Evolutionary conservation across 345 rosid genomes (phyloP), one percentile per base, ranked within the genome.

Genomic region (Raphanus sativus): DNA sequence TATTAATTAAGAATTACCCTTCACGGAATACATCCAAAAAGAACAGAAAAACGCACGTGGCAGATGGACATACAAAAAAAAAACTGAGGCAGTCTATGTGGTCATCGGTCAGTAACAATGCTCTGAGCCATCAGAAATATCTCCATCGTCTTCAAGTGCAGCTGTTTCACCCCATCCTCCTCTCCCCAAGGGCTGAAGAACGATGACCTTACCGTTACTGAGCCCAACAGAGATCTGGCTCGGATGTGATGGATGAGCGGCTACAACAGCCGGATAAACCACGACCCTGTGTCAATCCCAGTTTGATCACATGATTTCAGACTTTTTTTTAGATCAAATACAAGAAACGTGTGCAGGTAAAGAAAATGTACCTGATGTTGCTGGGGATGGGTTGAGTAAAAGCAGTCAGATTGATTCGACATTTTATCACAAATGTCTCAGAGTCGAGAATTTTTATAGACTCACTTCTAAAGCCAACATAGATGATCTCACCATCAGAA

Each of bases 161-260:
- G 32, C 33, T 40, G 48, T 33, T 45, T 67, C 71, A 29, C 86
- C 88, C 89, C 90, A 90, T 74, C 84, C 84, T 24, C 80, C 70
- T 40, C 86, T 86, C 6, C 80, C 87, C 12, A 75, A 67, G 5
- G 94, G 91, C 84, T 89, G 92, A 16, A 88, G 61, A 17, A 89
- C 90, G 0, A 86, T 78, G 4, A 91, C 92, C 5, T 80, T 65
- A 62, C 92, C 94, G 28, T 91, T 89, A 10, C 84, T 91, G 75
- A 91, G 78, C 54, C 97, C 94, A 0, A 84, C 81, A 1, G 92
- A 86, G 7, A 91, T 80, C 85, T 91, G 94, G 80, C 82, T 86
- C 2, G 84, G 83, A 70, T 87, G 89, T 8, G 84, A 79, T 5
- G 92, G 94, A 75, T 91, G 92, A 32, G 91, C 85, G 0, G 89